Conservation (phyloP, 177 flowering plant species). For the Vitis hybrid region DNA sequence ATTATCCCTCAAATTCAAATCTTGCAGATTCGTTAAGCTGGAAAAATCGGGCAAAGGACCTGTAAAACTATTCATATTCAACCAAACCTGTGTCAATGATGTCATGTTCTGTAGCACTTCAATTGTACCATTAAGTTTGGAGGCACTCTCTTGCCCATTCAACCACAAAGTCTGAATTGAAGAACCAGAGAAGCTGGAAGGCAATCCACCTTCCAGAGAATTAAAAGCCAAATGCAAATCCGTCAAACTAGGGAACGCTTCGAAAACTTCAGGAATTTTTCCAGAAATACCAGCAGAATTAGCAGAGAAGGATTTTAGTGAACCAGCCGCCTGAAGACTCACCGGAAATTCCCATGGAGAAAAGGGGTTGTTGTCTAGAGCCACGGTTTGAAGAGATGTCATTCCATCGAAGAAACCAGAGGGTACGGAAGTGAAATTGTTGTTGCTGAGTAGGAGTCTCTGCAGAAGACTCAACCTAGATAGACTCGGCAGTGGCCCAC, state of each 20-base stretch:
- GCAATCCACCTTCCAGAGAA: conserved; percentile 55
- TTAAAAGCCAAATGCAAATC: conserved; percentile 51
- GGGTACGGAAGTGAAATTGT: conserved; percentile 58
- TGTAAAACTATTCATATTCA: conserved; percentile 55
- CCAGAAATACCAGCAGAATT: conserved; percentile 53
- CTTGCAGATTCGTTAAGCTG: conserved; percentile 21
- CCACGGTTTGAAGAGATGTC: conserved; percentile 34
- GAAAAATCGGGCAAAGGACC: conserved; percentile 80
- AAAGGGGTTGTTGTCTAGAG: conserved; percentile 60
- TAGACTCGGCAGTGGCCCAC: conserved; percentile 63
- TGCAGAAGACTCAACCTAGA: conserved; percentile 50
- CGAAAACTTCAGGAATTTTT: conserved; percentile 58
- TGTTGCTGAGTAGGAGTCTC: conserved; percentile 34
- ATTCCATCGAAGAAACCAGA: conserved; percentile 62
- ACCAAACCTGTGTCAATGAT: conserved; percentile 50
- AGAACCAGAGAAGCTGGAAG: conserved; percentile 43
- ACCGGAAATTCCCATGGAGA: conserved; percentile 59
- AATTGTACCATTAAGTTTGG: conserved; percentile 50
- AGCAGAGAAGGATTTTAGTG: conserved; percentile 58
- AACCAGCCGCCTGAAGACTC: conserved; percentile 27
- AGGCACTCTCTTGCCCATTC: conserved; percentile 51
- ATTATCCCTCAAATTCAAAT: conserved; percentile 65
- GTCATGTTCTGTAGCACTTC: conserved; percentile 61
- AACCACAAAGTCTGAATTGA: conserved; percentile 58
- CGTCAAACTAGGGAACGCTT: conserved; percentile 32